Evolutionary conservation across 1,139 yeast genomes (phyloP), one percentile per base, ranked within the genome.

Genomic region (Candida pseudocylindracea): DNA sequence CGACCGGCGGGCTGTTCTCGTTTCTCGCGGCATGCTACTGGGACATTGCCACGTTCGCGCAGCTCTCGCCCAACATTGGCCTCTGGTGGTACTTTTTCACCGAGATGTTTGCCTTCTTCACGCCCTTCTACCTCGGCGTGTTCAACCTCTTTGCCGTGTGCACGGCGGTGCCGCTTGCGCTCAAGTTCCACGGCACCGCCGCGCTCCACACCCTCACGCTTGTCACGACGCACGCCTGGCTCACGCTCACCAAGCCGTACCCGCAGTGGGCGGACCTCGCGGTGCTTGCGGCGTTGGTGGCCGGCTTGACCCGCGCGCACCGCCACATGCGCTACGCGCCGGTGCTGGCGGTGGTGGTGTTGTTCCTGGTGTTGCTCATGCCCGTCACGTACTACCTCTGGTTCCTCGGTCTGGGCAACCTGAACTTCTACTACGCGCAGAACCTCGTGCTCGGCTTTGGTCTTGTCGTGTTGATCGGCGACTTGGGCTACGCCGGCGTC

Each of bases 51-150:
- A 53, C 60, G 27, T 73, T 79, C 43, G 61, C 62, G 32, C 81
- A 80, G 39, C 67, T 81, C 39, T 61, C 70, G 6, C 93, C 94
- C 15, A 83, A 83, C 50, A 54, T 88, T 39, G 98, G 98, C 0
- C 58, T 88, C 29, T 88, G 99, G 99, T 88, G 99, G 99, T 88
- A 88, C 55, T 71, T 85, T 43, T 88, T 88, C 57, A 76, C 91
- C 26, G 98, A 88, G 49, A 79, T 88, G 72, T 88, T 88, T 54
- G 91, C 75, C 35, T 79, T 72, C 45, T 88, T 88, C 59, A 65
- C 76, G 26, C 72, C 81, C 12, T 83, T 88, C 48, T 88, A 79
- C 55, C 56, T 74, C 30, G 73, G 83, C 9, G 73, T 83, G 25
- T 91, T 85, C 64, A 88, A 83, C 45, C 45, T 85, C 32, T 81